Base-by-base conservation (phyloP, 1,284 basidiomycete genomes). In the Leccinum ponderosum region DNA sequence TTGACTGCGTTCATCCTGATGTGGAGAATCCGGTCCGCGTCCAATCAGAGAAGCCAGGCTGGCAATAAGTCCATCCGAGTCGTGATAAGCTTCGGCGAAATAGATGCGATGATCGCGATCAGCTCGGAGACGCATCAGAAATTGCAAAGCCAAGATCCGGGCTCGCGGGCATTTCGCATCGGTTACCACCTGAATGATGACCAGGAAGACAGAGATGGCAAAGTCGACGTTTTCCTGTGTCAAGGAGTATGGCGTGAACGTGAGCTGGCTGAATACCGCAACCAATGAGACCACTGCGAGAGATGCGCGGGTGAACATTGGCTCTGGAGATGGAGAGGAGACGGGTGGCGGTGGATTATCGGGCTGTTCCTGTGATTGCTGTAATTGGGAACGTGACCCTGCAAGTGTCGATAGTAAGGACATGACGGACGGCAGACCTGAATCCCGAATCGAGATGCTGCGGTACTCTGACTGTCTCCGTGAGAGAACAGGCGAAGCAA, bases 61-160 rank as follows among this genome's bases (percentile, higher is more conserved):
- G 1, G 70, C 64, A 25, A 83, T 77, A 52, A 84, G 80, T 5
- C 83, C 83, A 58, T 89, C 81, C 6, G 77, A 76, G 64, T 90
- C 87, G 62, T 81, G 80, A 31, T 75, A 77, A 15, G 72, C 67
- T 55, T 80, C 75, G 8, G 79, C 79, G 56, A 93, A 89, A 73
- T 91, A 97, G 44, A 99, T 75, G 14, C 90, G 84, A 73, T 99
- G 97, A 68, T 95, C 91, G 3, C 93, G 87, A 72, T 98, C 96
- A 1, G 94, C 95, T 55, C 97, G 84, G 22, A 99, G 79, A 11
- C 95, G 89, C 78, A 96, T 87, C 61, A 97, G 74, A 81, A 96
- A 97, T 70, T 97, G 94, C 8, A 99, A 78, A 2, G 91, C 84
- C 3, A 86, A 80, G 15, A 98, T 75, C 25, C 94, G 81, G 0